phyloP scores from a whole-genome alignment of 257 asterid species.

The Penstemon barbatus region DNA sequence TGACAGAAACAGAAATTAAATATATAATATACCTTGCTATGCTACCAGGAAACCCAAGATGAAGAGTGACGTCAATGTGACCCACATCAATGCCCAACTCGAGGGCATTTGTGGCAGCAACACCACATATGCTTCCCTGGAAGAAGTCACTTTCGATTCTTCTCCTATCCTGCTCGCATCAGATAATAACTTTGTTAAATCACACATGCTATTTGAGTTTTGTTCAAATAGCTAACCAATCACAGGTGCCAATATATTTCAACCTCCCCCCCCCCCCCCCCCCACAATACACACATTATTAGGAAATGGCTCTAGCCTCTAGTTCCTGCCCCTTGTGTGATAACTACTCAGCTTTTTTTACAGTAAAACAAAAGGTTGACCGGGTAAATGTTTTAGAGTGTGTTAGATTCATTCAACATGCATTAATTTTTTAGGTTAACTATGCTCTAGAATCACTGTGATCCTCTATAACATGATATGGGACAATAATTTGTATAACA shows the following conservation, averaged over 20 bases:
- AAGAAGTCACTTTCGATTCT: constrained; percentile 78
- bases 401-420: too few relatives aligned
- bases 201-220: constrained; percentile 28
- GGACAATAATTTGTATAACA: too few relatives aligned
- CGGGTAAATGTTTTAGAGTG: too few relatives aligned
- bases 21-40: constrained; percentile 65
- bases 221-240: constrained; percentile 8
- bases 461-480: too few relatives aligned
- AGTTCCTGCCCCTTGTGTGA: constrained; percentile 1
- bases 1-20: constrained; percentile 28
- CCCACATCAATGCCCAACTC: constrained; percentile 99
- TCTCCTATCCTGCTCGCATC: constrained; percentile 79
- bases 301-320: background rate
- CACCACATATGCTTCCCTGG: constrained; percentile 71
- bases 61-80: constrained; percentile 88
- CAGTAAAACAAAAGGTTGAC: background rate
- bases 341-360: constrained; percentile 11
- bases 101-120: constrained; percentile 97
- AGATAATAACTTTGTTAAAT: constrained; percentile 28
- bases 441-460: too few relatives aligned
- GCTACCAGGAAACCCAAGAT: constrained; percentile 98
- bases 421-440: too few relatives aligned
- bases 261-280: background rate
- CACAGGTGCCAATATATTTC: background rate
- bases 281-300: background rate